Percentiles rank a stretch among this genome's conserved stretches.
These are phyloP conservation scores for Fusarium temperatum DNA, from an alignment of 2,329 filamentous ascomycete genomes.

Conservation along the genomic window DNA sequence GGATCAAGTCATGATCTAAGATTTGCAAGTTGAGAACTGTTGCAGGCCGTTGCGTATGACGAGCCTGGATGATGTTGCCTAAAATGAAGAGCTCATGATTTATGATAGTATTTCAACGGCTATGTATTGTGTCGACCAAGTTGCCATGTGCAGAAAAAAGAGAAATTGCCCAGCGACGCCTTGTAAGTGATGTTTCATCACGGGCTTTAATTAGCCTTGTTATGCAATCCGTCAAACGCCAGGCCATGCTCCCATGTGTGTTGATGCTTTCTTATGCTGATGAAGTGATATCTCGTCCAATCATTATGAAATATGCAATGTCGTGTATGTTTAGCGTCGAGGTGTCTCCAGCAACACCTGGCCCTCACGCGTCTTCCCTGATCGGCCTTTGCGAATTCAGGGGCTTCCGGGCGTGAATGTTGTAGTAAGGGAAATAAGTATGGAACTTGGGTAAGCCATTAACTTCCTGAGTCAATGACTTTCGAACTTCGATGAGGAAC, in stretches of 20 bases:
- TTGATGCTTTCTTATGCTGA: background rate
- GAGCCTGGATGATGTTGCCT: fast-evolving
- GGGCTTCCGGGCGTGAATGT: slow-evolving; percentile 52
- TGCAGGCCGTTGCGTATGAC: too few relatives aligned
- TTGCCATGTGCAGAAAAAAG: background rate
- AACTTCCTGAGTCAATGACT: slow-evolving; percentile 47
- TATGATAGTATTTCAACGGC: background rate
- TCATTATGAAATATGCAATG: slow-evolving; percentile 20
- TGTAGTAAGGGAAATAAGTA: slow-evolving; percentile 53
- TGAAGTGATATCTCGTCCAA: slow-evolving; percentile 15
- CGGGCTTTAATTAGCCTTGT: background rate
- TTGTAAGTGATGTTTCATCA: background rate
- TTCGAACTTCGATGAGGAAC: slow-evolving; percentile 54
- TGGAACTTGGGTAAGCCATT: slow-evolving; percentile 49
- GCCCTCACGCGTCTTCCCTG: background rate
- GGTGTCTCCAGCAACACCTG: background rate
- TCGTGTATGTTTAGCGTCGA: background rate
- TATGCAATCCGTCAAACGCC: slow-evolving; percentile 20
- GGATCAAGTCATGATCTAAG: too few relatives aligned
- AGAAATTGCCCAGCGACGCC: slow-evolving; percentile 4
- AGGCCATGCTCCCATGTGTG: slow-evolving; percentile 3
- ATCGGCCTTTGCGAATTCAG: background rate
- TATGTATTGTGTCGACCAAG: background rate
- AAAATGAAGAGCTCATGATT: background rate
- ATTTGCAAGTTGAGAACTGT: background rate